Evolutionary conservation across 2,329 filamentous ascomycete genomes (phyloP).

Genomic region (Fusarium protoensiforme): DNA sequence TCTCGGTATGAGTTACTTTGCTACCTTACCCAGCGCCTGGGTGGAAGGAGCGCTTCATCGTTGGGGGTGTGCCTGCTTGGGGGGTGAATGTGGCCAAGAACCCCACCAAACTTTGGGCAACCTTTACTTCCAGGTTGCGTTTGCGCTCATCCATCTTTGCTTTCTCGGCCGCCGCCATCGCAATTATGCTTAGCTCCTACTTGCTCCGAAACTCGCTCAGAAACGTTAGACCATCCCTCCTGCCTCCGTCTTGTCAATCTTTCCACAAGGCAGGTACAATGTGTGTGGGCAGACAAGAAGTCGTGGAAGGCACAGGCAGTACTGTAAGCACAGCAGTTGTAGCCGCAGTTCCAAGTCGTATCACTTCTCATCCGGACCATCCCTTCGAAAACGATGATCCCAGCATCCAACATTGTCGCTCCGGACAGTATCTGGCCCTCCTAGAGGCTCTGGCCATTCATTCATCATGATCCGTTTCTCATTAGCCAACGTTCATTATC

Average conservation of each 20-base stretch:
- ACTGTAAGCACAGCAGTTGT: neutral
- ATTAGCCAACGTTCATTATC: slow-evolving; percentile 40
- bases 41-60: neutral
- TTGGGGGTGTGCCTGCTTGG: neutral
- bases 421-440: neutral
- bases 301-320: neutral
- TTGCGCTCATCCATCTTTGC: slow-evolving; percentile 23
- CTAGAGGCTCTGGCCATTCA: slow-evolving; percentile 19
- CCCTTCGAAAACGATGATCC: slow-evolving; percentile 30
- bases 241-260: slow-evolving; percentile 4
- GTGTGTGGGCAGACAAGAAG: neutral
- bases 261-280: neutral
- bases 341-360: slow-evolving; percentile 1
- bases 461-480: slow-evolving; percentile 30
- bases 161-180: neutral
- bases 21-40: neutral
- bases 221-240: slow-evolving; percentile 22
- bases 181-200: neutral
- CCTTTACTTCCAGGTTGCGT: slow-evolving; percentile 18
- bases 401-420: slow-evolving; percentile 2
- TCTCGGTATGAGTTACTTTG: neutral
- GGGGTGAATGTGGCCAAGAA: neutral
- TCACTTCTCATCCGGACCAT: slow-evolving; percentile 12
- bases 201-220: slow-evolving; percentile 36
- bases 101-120: neutral